Percentiles rank a stretch among this genome's conserved stretches.
Evolutionary conservation across 257 asterid species (phyloP).

Genomic region (Solanum gracilifrons): DNA sequence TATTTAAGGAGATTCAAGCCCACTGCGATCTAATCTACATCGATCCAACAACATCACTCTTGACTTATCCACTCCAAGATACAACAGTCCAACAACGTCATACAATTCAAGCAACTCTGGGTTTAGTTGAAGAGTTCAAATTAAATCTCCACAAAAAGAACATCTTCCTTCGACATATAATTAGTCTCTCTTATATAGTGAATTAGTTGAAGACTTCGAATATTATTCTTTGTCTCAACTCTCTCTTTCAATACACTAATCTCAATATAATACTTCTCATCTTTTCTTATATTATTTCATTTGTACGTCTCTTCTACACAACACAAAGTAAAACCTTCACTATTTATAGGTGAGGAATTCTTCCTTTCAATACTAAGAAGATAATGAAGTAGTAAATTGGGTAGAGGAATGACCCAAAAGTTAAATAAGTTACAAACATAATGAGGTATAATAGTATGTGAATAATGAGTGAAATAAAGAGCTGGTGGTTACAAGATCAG

Average conservation of each 20-base stretch:
- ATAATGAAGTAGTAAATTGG: not conserved
- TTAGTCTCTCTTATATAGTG: too few relatives aligned
- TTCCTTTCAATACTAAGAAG: not conserved
- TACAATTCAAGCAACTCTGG: not conserved
- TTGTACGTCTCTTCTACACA: not conserved
- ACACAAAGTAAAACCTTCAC: not conserved
- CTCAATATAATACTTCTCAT: not conserved
- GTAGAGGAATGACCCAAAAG: not conserved
- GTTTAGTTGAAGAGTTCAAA: not conserved
- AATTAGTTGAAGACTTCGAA: not conserved
- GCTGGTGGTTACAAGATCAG: not conserved
- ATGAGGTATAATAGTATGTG: not conserved
- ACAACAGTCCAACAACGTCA: not conserved
- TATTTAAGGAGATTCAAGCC: too few relatives aligned
- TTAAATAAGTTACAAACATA: too few relatives aligned
- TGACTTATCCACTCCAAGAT: not conserved
- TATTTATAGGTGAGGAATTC: not conserved
- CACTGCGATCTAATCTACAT: too few relatives aligned
- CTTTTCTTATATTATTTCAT: too few relatives aligned
- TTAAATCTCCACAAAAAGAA: not conserved
- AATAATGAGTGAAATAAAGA: not conserved
- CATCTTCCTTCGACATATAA: not conserved
- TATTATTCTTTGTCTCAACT: not conserved
- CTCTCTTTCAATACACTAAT: not conserved
- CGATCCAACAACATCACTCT: too few relatives aligned